Percentiles rank a stretch among this genome's conserved stretches.
These are phyloP conservation scores for Plasmopara viticola DNA, from an alignment of 352 stramenopile species.

Conservation along the genomic window DNA sequence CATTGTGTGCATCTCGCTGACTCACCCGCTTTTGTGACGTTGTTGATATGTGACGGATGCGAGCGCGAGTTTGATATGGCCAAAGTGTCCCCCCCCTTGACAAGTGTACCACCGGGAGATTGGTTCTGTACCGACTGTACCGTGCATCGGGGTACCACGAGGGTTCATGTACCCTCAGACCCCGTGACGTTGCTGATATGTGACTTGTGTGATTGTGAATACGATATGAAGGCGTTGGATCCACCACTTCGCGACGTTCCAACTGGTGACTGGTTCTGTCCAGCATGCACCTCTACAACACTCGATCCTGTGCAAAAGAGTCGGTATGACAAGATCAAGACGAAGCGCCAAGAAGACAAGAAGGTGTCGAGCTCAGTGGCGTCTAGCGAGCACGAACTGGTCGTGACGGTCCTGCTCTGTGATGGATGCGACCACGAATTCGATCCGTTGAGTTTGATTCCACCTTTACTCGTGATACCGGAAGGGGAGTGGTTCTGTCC, in stretches of 20 bases:
- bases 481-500: slow-evolving; percentile 49
- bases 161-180: slow-evolving; percentile 4
- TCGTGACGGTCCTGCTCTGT: slow-evolving; percentile 54
- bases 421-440: slow-evolving; percentile 67
- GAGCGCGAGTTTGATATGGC: slow-evolving; percentile 53
- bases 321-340: slow-evolving; percentile 2
- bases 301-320: slow-evolving; percentile 1
- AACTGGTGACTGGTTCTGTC: slow-evolving; percentile 40
- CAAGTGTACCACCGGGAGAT: slow-evolving; percentile 31
- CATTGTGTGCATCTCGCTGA: slow-evolving; percentile 15
- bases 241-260: slow-evolving; percentile 44
- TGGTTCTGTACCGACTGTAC: slow-evolving; percentile 37
- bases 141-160: not conserved
- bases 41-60: slow-evolving; percentile 69
- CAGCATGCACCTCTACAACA: slow-evolving; percentile 11
- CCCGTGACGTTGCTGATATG: slow-evolving; percentile 52
- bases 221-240: slow-evolving; percentile 44
- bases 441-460: slow-evolving; percentile 39
- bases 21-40: slow-evolving; percentile 13
- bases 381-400: slow-evolving; percentile 5
- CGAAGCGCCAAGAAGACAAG: slow-evolving; percentile 6
- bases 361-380: not conserved
- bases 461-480: slow-evolving; percentile 38
- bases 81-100: slow-evolving; percentile 34
- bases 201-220: slow-evolving; percentile 66